Evolutionary conservation across 2,329 filamentous ascomycete genomes (phyloP), one percentile per base, ranked within the genome.

Genomic region (Xylariales sp.): DNA sequence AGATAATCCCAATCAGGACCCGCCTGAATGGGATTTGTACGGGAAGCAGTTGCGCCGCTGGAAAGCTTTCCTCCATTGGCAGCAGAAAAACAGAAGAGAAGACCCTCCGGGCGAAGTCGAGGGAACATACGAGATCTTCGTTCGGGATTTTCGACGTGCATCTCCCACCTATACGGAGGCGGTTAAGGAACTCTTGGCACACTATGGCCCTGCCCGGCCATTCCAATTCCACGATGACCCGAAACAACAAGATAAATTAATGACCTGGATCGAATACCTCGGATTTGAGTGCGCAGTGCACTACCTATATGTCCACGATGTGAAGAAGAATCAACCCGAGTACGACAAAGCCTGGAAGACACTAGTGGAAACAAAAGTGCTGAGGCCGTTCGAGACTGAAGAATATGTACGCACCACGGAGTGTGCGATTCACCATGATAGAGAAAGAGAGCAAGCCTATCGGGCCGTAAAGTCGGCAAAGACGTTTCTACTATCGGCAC

Each of bases 151-250:
- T n/a, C 18, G 48, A 34, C 48, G 32, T 28, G 9, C n/a, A 18
- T 50, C 18, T n/a, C 14, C 56, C 9, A 43, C 14, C 1, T 65
- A 62, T 18, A 39, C 34, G 5, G 52, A 57, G n/a, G 58, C 49
- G 14, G 39, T 48, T 9, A 56, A 41, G 23, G 30, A 45, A 5
- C 58, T 57, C 43, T 41, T 62, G 9, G 46, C 50, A 62, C 82
- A 80, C 77, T 87, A 88, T 75, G 90, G 89, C 1, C 85, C 88
- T 16, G 87, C 87, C 32, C 77, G 76, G 52, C 87, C 87, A 76
- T 89, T 89, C 84, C 86, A 90, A 76, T 89, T 87, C 78, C 86
- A 90, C 69, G 83, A 86, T 4, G 84, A 81, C 43, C 52, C 52
- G 14, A 52, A 34, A 55, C 64, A 72, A 1, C 77, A 82, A 66